Evolutionary conservation across 2,329 filamentous ascomycete species (phyloP).

Genomic region (Neofusicoccum umdonicola): DNA sequence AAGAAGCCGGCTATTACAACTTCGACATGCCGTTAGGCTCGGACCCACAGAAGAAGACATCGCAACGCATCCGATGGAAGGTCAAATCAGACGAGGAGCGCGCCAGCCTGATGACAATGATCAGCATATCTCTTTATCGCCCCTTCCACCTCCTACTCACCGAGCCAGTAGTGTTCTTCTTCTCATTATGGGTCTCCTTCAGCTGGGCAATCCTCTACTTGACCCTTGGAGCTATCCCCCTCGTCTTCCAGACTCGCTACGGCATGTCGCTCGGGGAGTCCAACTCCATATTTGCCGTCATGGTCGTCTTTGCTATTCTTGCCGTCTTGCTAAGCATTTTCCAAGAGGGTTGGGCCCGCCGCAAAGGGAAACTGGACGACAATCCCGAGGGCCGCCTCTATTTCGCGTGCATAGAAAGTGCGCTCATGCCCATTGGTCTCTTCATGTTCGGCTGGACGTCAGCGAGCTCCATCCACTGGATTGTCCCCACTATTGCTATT

Average conservation of each 20-base stretch:
- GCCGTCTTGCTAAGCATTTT: conserved; percentile 68
- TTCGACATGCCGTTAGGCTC: conserved; percentile 45
- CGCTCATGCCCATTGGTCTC: conserved; percentile 73
- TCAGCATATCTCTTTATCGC: conserved; percentile 69
- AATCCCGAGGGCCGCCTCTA: conserved; percentile 73
- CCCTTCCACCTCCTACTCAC: conserved; percentile 77
- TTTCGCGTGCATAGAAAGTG: conserved; percentile 74
- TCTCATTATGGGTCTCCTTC: conserved; percentile 87
- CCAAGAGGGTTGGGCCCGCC: conserved; percentile 66
- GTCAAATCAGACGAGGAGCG: conserved; percentile 77
- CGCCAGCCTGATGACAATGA: conserved; percentile 65
- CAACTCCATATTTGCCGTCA: conserved; percentile 71
- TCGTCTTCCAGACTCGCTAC: conserved; percentile 70
- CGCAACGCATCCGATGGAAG: conserved; percentile 70
- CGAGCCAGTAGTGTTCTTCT: conserved; percentile 78
- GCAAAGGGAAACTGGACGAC: conserved; percentile 36
- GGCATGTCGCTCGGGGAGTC: conserved; percentile 65
- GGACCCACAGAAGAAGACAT: conserved; percentile 27
- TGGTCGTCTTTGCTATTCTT: conserved; percentile 65
- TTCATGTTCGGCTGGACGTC: conserved; percentile 79
- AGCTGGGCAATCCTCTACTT: conserved; percentile 87
- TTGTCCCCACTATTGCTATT: conserved; percentile 67
- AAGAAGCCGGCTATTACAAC: conserved; percentile 61
- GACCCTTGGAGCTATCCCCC: conserved; percentile 75
- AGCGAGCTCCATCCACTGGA: conserved; percentile 64